These are phyloP conservation scores for Cutaneotrichosporon spelunceum DNA, from an alignment of 1,284 basidiomycete genomes.

Conservation along the genomic window DNA sequence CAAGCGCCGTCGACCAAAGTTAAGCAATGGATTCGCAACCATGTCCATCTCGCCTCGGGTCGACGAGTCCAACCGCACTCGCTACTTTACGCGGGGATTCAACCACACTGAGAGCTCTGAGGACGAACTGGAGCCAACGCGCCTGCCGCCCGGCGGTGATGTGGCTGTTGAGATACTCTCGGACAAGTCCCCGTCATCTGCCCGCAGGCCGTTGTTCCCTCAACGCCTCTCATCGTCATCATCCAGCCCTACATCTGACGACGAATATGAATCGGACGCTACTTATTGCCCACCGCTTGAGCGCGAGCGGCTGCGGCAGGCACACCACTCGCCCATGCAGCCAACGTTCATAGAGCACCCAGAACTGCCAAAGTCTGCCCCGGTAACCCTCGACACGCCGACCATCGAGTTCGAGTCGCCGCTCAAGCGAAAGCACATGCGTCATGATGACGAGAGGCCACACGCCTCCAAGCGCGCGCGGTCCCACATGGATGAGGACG, in stretches of 20 bases:
- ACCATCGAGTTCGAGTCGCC: conserved; percentile 24
- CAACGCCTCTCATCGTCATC: conserved; percentile 25
- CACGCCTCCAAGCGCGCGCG: conserved; percentile 8
- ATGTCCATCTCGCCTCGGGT: conserved; percentile 29
- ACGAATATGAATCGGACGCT: conserved; percentile 33
- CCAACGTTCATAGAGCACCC: conserved; percentile 31
- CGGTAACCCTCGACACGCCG: not conserved
- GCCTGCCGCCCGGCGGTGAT: conserved; percentile 20
- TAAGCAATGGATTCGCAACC: conserved; percentile 40
- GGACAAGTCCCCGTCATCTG: conserved; percentile 18
- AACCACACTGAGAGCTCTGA: conserved; percentile 9
- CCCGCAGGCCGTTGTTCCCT: not conserved
- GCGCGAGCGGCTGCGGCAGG: conserved; percentile 13
- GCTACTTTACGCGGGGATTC: not conserved
- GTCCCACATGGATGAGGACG: conserved; percentile 9
- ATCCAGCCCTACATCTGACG: conserved; percentile 29
- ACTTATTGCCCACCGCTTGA: conserved; percentile 24
- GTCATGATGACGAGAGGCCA: not conserved
- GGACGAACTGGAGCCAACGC: conserved; percentile 14
- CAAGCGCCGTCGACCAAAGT: conserved; percentile 42
- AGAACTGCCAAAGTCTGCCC: not conserved
- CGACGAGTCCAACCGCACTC: not conserved
- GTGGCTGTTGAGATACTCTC: conserved; percentile 27
- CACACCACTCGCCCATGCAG: conserved; percentile 22
- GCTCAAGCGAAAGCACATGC: conserved; percentile 17